Base-by-base conservation (phyloP, 176 grass and related monocot species). In the Bromus sterilis region DNA sequence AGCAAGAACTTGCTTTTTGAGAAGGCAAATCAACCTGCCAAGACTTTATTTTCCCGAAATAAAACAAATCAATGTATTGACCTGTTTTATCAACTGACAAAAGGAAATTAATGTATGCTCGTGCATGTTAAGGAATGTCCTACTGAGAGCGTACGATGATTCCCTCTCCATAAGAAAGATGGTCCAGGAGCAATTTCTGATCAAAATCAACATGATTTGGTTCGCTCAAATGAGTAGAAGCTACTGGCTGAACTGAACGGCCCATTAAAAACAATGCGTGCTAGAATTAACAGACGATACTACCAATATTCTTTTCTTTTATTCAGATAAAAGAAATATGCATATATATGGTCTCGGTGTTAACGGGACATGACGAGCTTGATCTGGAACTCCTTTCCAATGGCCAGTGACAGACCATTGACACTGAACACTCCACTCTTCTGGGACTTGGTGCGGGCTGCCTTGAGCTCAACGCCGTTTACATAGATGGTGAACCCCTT, bases 341-440 rank as follows among this genome's bases (percentile, higher is more conserved):
- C 63, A 66, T 9, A 66, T 9, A 66, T 0, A n/a, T 35, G 3
- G 16, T 66, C 20, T 11, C 33, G 0, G 37, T 37, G 65, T 67
- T 30, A 71, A 42, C 42, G 48, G 9, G 39, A 71, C 71, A 89
- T 80, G 43, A 65, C 46, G 51, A 97, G 11, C 60, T 90, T 87
- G 46, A 97, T 63, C 78, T 92, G 69, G 83, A 94, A 94, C 74
- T 90, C 83, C 46, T 90, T 11, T 6, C 80, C 74, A 41, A 94
- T 46, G 21, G 57, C 29, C 82, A 94, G 85, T 28, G 80, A 76
- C 21, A 97, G 61, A 15, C 89, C 94, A n/a, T 28, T 24, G 14
- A 94, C 68, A 14, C 85, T 80, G 30, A 88, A 68, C 6, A 14
- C 42, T 26, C 79, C 82, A 4, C 46, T 76, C 15, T 25, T 71